A percentile compares a stretch with the other conserved stretches of the same genome.
Conservation (phyloP, 108 stramenopile genomes). For the Ochromonas danica region DNA sequence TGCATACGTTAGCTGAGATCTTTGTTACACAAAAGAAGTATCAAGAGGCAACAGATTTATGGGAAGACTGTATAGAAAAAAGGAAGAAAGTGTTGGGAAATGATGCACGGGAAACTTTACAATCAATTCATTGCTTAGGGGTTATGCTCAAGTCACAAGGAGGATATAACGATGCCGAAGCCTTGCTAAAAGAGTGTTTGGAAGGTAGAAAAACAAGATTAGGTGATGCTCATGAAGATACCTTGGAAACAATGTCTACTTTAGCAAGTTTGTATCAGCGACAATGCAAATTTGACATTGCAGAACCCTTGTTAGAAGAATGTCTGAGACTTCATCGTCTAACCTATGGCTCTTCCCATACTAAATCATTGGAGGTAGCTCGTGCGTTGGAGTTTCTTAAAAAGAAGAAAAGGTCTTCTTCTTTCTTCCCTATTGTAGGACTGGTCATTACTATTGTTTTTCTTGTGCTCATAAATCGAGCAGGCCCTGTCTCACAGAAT, state of each 20-base stretch:
- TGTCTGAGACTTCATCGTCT: too few species aligned
- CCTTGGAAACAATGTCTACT: not conserved
- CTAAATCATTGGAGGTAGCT: too few species aligned
- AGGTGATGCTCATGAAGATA: not conserved
- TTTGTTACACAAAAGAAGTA: not conserved
- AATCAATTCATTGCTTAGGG: not conserved
- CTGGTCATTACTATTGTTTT: too few species aligned
- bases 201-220: not conserved
- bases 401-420: too few species aligned
- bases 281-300: not conserved
- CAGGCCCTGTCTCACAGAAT: too few species aligned
- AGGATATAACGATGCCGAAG: not conserved
- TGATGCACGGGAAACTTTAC: not conserved
- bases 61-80: not conserved
- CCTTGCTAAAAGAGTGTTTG: not conserved
- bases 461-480: too few species aligned
- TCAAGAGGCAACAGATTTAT: not conserved
- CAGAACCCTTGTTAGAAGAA: not conserved
- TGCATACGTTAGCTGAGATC: not conserved
- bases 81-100: not conserved
- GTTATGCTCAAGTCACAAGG: not conserved
- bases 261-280: not conserved
- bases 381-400: too few species aligned
- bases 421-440: too few species aligned
- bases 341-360: too few species aligned